These are phyloP conservation scores for Chernovozyma sophiae-reginae DNA, from an alignment of 1,139 yeast genomes.

Conservation along the genomic window DNA sequence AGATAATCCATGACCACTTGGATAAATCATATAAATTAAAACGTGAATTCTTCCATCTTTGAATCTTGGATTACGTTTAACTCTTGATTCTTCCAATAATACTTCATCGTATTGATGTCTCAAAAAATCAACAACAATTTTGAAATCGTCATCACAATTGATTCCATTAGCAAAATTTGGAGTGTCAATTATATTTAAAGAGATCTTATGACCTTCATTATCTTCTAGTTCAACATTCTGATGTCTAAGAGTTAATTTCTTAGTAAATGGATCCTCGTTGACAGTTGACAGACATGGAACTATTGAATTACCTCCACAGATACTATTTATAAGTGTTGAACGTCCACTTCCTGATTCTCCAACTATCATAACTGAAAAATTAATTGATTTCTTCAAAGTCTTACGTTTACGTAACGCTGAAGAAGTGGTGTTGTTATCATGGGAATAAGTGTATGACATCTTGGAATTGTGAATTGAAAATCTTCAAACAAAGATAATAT, in stretches of 20 bases:
- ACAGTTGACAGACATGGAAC: conserved; percentile 41
- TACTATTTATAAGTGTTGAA: conserved; percentile 57
- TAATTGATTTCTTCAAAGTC: conserved; percentile 51
- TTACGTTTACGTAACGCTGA: conserved; percentile 54
- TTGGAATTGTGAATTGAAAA: too few species aligned
- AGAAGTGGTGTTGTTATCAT: conserved; percentile 14
- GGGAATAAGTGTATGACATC: conserved; percentile 7
- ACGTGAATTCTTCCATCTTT: conserved; percentile 48
- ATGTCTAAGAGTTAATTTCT: conserved; percentile 42
- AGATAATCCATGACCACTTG: conserved; percentile 45
- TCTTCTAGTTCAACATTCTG: conserved; percentile 50
- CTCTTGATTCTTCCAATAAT: conserved; percentile 45
- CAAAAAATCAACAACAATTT: conserved; percentile 44
- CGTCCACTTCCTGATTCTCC: conserved; percentile 63
- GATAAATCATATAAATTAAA: conserved; percentile 44
- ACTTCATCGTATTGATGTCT: conserved; percentile 50
- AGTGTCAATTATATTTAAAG: conserved; percentile 50
- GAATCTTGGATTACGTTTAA: conserved; percentile 45
- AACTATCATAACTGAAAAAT: conserved; percentile 54
- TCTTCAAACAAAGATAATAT: too few species aligned
- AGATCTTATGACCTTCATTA: conserved; percentile 48
- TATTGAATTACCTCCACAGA: conserved; percentile 77
- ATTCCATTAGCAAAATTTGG: conserved; percentile 79
- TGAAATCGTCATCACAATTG: conserved; percentile 42
- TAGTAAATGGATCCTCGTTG: conserved; percentile 39